These are phyloP conservation scores for Elaeis oleifera DNA, from an alignment of 202 grass and related monocot species.

Conservation along the genomic window DNA sequence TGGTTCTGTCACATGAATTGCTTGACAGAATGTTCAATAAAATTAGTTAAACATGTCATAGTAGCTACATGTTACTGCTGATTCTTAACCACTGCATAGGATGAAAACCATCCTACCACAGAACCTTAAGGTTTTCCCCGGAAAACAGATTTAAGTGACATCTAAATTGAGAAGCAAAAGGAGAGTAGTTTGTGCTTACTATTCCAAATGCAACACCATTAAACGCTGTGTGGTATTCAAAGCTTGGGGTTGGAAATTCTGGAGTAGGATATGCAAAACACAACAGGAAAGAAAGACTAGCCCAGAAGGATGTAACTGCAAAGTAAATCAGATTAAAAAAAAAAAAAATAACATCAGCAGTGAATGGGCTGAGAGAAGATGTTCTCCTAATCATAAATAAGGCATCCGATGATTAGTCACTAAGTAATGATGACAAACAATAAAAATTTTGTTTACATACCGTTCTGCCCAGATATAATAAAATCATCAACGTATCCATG, in stretches of 20 bases:
- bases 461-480: constrained; percentile 70
- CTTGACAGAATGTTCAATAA: too few relatives aligned
- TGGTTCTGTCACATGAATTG: too few relatives aligned
- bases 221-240: constrained; percentile 87
- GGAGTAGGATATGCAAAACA: constrained; percentile 88
- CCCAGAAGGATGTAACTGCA: constrained; percentile 86
- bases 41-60: too few relatives aligned
- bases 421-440: neutral
- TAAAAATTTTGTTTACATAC: constrained; percentile 28
- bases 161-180: neutral
- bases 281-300: constrained; percentile 56
- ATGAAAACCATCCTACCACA: too few relatives aligned
- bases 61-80: too few relatives aligned
- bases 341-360: too few relatives aligned
- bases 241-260: constrained; percentile 90
- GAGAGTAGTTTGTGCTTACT: constrained; percentile 47
- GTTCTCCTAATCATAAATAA: too few relatives aligned
- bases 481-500: constrained; percentile 64
- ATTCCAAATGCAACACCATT: constrained; percentile 92
- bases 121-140: too few relatives aligned
- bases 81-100: too few relatives aligned
- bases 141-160: neutral
- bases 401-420: too few relatives aligned
- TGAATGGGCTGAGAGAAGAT: too few relatives aligned
- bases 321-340: neutral